These are phyloP conservation scores for Buxus sempervirens DNA, from an alignment of 164 flowering plant species.

Conservation along the genomic window DNA sequence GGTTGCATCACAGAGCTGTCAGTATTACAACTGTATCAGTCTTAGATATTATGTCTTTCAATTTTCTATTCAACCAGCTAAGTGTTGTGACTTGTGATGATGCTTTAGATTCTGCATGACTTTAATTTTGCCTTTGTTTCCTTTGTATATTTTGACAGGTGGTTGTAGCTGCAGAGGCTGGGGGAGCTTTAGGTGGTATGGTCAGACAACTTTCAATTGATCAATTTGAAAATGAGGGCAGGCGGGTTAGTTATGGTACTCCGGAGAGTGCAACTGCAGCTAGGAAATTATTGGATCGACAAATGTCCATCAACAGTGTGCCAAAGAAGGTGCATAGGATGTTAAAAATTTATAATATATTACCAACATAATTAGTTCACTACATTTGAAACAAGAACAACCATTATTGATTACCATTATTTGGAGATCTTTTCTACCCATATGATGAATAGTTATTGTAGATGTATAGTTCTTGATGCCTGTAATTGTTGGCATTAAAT, in stretches of 20 bases:
- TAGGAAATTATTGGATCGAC: conserved; percentile 88
- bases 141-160: conserved; percentile 1
- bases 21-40: conserved; percentile 17
- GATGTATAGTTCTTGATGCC: too few relatives aligned
- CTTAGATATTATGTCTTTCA: background rate
- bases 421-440: background rate
- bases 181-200: conserved; percentile 86
- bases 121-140: background rate
- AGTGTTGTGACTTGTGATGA: background rate
- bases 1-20: conserved; percentile 74
- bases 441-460: background rate
- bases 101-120: background rate
- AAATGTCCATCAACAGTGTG: conserved; percentile 94
- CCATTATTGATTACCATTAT: too few relatives aligned
- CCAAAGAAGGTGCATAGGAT: conserved; percentile 75
- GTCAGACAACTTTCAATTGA: conserved; percentile 85
- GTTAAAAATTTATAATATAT: background rate
- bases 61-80: background rate
- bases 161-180: conserved; percentile 21
- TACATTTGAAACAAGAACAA: too few relatives aligned
- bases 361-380: too few relatives aligned
- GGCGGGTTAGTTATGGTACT: conserved; percentile 97
- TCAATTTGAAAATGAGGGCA: conserved; percentile 68
- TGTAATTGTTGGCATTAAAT: too few relatives aligned
- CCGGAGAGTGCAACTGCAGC: conserved; percentile 98